phyloP scores from a whole-genome alignment of 345 rosid species.

The Orychophragmus violaceus region DNA sequence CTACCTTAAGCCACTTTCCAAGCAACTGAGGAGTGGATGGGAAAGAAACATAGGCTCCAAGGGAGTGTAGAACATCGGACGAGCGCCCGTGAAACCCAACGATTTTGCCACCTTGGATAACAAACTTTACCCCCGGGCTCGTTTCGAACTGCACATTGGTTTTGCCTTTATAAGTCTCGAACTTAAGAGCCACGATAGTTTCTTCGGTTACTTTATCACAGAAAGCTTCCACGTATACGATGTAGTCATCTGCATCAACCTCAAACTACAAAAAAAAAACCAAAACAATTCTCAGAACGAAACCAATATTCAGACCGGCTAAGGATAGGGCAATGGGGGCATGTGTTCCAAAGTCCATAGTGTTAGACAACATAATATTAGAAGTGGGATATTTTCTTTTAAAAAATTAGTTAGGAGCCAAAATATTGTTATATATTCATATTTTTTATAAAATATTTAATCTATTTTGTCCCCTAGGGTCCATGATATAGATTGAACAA shows the following conservation, averaged over 20 bases:
- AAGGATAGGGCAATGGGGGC: no score
- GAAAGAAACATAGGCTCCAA: slow-evolving; percentile 15
- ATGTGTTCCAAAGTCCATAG: no score
- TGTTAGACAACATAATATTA: no score
- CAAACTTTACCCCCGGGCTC: slow-evolving; percentile 5
- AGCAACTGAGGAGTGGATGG: not conserved
- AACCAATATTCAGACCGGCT: no score
- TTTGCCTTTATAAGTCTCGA: slow-evolving; percentile 20
- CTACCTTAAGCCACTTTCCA: slow-evolving; percentile 25
- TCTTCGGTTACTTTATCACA: not conserved
- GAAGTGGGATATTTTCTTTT: no score
- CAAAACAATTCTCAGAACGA: not conserved
- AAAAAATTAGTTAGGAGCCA: no score
- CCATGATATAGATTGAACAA: no score
- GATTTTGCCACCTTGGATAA: slow-evolving; percentile 25
- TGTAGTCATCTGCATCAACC: slow-evolving; percentile 25
- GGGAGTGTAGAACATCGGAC: slow-evolving; percentile 1
- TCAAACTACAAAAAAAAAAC: slow-evolving; percentile 10
- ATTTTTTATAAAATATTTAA: no score
- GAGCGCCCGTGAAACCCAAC: slow-evolving; percentile 27
- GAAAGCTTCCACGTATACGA: not conserved
- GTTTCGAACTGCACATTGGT: not conserved
- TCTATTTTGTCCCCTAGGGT: no score
- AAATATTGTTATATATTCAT: no score
- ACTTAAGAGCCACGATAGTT: slow-evolving; percentile 1